phyloP scores from a whole-genome alignment of 768 basidiomycete species.

The Rubroboletus pulcherrimus region DNA sequence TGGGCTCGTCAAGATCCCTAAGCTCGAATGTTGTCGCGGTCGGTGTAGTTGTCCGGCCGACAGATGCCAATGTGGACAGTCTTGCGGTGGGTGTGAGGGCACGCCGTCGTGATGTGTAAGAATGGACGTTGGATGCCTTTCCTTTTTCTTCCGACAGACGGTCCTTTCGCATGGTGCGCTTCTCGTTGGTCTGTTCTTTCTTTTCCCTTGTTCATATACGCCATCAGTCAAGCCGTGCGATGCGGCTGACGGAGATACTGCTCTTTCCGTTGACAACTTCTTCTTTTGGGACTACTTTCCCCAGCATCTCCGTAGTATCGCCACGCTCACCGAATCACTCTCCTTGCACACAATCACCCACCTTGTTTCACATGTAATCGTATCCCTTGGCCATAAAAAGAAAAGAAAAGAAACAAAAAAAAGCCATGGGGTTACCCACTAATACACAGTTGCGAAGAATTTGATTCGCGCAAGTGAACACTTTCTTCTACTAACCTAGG shows the following conservation, averaged over 20 bases:
- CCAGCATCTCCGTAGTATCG: neutral
- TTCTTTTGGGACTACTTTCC: neutral
- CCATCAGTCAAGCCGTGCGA: neutral
- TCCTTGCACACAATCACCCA: neutral
- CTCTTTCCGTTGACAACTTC: neutral
- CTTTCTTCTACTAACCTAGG: too few species aligned
- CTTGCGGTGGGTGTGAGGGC: conserved; percentile 48
- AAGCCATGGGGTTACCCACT: too few species aligned
- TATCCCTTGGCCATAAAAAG: too few species aligned
- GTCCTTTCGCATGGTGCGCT: neutral
- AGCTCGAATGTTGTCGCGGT: conserved; percentile 65
- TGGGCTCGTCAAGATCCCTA: conserved; percentile 54
- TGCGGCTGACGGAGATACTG: neutral
- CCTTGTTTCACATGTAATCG: neutral
- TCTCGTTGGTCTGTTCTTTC: neutral
- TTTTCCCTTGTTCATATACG: neutral
- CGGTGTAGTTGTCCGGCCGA: conserved; percentile 54
- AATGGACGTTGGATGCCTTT: neutral
- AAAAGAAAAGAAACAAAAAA: too few species aligned
- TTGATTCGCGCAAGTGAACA: too few species aligned
- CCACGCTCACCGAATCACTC: neutral
- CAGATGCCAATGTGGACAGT: conserved; percentile 51
- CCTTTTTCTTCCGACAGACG: neutral
- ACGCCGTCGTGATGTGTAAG: neutral
- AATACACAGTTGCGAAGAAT: too few species aligned